Evolutionary conservation across 371 early-diverging fungal genomes (phyloP).

Genomic region (Mortierella sp.): DNA sequence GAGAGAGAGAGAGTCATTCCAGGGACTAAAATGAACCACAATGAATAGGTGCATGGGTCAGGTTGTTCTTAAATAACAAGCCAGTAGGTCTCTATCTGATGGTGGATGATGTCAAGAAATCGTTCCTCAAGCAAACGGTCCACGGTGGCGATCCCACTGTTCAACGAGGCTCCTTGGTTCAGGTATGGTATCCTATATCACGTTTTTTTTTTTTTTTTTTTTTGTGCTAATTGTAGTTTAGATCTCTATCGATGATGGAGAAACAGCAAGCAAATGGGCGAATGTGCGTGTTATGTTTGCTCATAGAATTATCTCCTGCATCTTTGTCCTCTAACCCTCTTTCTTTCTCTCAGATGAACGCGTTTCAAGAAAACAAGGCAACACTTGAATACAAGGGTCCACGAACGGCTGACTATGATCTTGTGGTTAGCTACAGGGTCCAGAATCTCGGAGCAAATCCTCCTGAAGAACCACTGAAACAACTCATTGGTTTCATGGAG

Average conservation of each 20-base stretch:
- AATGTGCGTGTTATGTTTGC: too few relatives aligned
- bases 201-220: too few relatives aligned
- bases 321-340: too few relatives aligned
- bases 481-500: constrained; percentile 33
- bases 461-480: constrained; percentile 20
- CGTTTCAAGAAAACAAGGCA: constrained; percentile 47
- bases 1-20: too few relatives aligned
- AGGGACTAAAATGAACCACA: too few relatives aligned
- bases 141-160: constrained; percentile 21
- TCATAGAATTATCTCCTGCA: too few relatives aligned
- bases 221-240: too few relatives aligned
- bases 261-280: too few relatives aligned
- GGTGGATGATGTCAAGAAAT: constrained; percentile 64
- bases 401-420: constrained; percentile 26
- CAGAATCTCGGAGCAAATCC: constrained; percentile 18
- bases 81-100: constrained; percentile 62
- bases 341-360: constrained; percentile 47
- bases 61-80: constrained; percentile 61
- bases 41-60: constrained; percentile 59
- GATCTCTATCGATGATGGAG: too few relatives aligned
- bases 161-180: constrained; percentile 25
- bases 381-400: constrained; percentile 43
- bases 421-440: constrained; percentile 28
- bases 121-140: constrained; percentile 57
- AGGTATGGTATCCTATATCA: constrained; percentile 27